Evolutionary conservation across 768 basidiomycete species (phyloP).

Genomic region (Psilocybe subaeruginosa): DNA sequence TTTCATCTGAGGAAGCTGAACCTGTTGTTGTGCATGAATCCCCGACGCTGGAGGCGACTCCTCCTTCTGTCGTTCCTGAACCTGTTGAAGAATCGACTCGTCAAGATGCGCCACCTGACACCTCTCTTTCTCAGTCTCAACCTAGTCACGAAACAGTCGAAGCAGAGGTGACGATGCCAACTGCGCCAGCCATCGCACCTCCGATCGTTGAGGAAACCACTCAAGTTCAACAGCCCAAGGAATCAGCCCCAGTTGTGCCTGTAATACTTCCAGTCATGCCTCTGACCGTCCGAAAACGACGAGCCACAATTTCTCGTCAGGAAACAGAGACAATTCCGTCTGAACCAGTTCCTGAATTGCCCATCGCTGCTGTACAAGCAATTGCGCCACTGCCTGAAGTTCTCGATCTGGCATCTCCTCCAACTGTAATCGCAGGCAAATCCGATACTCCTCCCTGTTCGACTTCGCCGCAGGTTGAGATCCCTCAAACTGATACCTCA

Average conservation of each 20-base stretch:
- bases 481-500: background rate
- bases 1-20: slow-evolving; percentile 13
- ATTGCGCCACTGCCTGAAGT: background rate
- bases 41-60: background rate
- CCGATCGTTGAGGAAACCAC: background rate
- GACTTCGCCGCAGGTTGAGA: background rate
- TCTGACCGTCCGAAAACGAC: slow-evolving; percentile 14
- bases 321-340: slow-evolving; percentile 3
- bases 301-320: slow-evolving; percentile 1
- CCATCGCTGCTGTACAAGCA: background rate
- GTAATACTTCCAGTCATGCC: slow-evolving; percentile 10
- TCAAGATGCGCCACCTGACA: background rate
- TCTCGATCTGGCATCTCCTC: background rate
- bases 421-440: background rate
- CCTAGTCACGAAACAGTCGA: background rate
- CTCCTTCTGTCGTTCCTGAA: background rate
- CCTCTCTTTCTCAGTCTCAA: background rate
- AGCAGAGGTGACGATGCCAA: background rate
- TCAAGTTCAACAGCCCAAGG: background rate
- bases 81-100: background rate
- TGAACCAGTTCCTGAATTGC: background rate
- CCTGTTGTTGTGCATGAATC: slow-evolving; percentile 8
- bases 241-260: background rate
- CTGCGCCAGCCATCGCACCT: background rate
- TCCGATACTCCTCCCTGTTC: background rate